Evolutionary conservation across 306 rosid genomes (phyloP), one percentile per base, ranked within the genome.

Genomic region (Astragalus membranaceus): DNA sequence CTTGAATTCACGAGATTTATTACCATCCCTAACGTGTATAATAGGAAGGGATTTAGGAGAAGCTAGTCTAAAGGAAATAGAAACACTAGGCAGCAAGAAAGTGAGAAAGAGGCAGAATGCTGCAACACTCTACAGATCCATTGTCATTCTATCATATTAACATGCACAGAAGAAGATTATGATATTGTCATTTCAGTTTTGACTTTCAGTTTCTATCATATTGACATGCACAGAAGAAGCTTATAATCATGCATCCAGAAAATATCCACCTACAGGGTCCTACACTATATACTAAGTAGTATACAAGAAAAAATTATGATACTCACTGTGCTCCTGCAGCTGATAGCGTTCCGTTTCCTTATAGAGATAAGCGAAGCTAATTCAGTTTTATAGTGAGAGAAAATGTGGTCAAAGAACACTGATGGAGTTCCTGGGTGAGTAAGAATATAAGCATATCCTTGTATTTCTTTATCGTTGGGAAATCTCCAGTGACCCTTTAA

Each of bases 401-500:
- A 91, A 60, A 95, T 54, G 70, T 95, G 99, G 80, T 95, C 99
- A 47, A 52, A 83, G 87, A 91, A 95, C 80, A 89, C 89, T 3
- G 95, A 66, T 5, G 99, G 99, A 6, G 99, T 91, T 73, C 99
- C 99, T 29, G 99, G 99, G 85, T 95, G 99, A 74, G 97, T 83
- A 86, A 91, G 92, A 76, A 62, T 89, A 80, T 95, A 95, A n/a
- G 99, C 95, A 67, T 95, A 95, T 80, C 99, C 99, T 81, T 95
- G 97, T 86, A 95, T 91, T 83, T 95, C 99, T 75, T 87, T 95
- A 67, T 83, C 85, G 1, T 73, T 11, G 0, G 99, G 99, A 88
- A 95, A 95, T 80, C 97, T 88, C 99, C 99, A 95, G 79, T 95
- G 99, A 85, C 99, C 97, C 99, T 95, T 81, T 68, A 83, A 73